Evolutionary conservation across 441 rosid genomes (phyloP).

Genomic region (Eutrema salsugineum): DNA sequence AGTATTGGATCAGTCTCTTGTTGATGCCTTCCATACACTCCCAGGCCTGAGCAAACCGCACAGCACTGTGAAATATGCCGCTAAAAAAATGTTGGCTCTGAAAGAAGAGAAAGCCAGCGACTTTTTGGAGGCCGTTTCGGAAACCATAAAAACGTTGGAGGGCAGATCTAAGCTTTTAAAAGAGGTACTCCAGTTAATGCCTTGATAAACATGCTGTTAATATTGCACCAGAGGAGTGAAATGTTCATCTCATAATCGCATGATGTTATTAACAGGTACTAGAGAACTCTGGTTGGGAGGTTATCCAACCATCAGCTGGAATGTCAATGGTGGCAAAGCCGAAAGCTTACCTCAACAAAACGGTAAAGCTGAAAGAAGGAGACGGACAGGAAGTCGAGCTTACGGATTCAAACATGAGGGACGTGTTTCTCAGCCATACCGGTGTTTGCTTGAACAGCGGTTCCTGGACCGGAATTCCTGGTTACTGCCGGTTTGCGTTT

Average conservation of each 20-base stretch:
- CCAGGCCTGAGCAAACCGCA: constrained; percentile 96
- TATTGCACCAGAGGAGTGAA: no score
- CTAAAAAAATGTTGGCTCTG: constrained; percentile 71
- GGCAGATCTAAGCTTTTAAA: constrained; percentile 65
- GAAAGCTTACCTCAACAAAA: constrained; percentile 56
- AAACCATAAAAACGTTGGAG: constrained; percentile 47
- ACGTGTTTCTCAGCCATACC: constrained; percentile 55
- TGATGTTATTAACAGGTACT: constrained; percentile 39
- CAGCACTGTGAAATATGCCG: constrained; percentile 70
- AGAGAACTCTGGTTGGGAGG: constrained; percentile 87
- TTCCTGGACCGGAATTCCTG: constrained; percentile 81
- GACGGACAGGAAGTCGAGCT: constrained; percentile 42
- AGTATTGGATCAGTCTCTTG: constrained; percentile 51
- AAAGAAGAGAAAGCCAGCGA: constrained; percentile 50
- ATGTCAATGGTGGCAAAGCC: constrained; percentile 91
- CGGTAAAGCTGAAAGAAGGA: constrained; percentile 40
- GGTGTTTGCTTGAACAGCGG: constrained; percentile 89
- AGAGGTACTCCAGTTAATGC: constrained; percentile 51
- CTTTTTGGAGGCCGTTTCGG: constrained; percentile 46
- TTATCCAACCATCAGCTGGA: constrained; percentile 58
- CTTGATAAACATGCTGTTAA: background rate
- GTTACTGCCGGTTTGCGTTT: constrained; percentile 82
- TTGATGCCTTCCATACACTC: constrained; percentile 62
- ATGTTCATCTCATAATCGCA: background rate
- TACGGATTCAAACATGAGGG: constrained; percentile 64